Percentiles rank a stretch among this genome's conserved stretches.
Conservation (phyloP, 1,284 basidiomycete genomes). For the Boletus subluridellus region DNA sequence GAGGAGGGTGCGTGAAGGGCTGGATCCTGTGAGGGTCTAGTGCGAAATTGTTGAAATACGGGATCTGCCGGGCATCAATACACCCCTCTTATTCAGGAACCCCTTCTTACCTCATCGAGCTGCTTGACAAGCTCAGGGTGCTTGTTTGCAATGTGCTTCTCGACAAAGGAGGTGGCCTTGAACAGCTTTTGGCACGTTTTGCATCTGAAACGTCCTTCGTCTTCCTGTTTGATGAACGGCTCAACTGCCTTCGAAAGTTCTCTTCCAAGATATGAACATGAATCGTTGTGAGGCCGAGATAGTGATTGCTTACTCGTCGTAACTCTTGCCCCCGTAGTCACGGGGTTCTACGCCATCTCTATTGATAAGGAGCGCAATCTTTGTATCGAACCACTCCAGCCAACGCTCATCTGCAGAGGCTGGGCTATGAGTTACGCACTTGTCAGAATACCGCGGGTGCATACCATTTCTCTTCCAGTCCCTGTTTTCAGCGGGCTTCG, state of each 20-base stretch:
- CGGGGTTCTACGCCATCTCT: conserved; percentile 75
- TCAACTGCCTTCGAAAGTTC: conserved; percentile 77
- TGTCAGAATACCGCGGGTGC: conserved; percentile 20
- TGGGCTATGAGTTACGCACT: conserved; percentile 15
- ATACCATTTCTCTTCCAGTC: conserved; percentile 71
- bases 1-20: conserved; percentile 76
- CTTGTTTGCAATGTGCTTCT: conserved; percentile 91
- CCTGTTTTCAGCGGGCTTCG: conserved; percentile 39
- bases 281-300: conserved; percentile 6
- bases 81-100: conserved; percentile 14
- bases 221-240: conserved; percentile 86
- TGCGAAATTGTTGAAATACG: conserved; percentile 90
- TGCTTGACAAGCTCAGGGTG: conserved; percentile 76
- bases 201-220: conserved; percentile 92
- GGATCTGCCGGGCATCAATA: conserved; percentile 51
- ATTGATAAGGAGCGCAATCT: conserved; percentile 73
- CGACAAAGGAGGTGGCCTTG: conserved; percentile 91
- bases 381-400: conserved; percentile 84
- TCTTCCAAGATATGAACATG: conserved; percentile 40
- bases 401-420: conserved; percentile 72
- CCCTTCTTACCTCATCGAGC: conserved; percentile 64
- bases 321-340: conserved; percentile 83
- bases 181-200: conserved; percentile 93
- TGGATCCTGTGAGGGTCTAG: conserved; percentile 90
- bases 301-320: conserved; percentile 70